Percentiles rank a stretch among this genome's conserved stretches.
Evolutionary conservation across 2,329 filamentous ascomycete species (phyloP).

Genomic region (Diaporthe citri): DNA sequence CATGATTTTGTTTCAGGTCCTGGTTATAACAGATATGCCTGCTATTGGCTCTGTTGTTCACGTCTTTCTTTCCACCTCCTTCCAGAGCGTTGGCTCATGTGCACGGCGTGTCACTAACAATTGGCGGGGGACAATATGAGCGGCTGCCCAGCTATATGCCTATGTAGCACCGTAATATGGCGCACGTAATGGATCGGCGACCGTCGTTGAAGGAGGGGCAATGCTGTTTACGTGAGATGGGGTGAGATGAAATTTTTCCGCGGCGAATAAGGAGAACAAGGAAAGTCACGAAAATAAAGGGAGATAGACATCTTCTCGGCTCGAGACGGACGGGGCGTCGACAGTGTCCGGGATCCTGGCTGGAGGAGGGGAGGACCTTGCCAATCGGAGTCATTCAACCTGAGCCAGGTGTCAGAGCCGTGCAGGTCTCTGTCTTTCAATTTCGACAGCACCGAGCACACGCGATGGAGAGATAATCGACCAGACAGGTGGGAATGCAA

Average conservation of each 20-base stretch:
- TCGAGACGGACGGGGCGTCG: too few species aligned
- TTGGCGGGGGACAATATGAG: neutral
- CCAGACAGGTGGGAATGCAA: neutral
- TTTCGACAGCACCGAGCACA: neutral
- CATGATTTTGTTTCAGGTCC: neutral
- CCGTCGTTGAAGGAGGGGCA: too few species aligned
- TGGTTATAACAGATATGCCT: neutral
- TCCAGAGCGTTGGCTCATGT: neutral
- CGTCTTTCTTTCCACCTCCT: neutral
- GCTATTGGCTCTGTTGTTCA: neutral
- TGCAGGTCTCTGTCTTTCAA: neutral
- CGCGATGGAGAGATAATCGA: neutral
- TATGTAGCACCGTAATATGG: neutral
- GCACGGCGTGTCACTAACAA: neutral
- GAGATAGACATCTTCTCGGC: neutral
- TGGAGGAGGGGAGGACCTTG: neutral
- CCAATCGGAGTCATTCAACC: neutral
- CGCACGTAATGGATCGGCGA: too few species aligned
- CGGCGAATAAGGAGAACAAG: neutral
- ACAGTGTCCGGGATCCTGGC: neutral
- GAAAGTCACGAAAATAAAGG: neutral
- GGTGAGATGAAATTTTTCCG: neutral
- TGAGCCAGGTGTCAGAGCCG: neutral
- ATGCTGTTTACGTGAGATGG: neutral
- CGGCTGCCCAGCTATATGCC: neutral